Conservation (phyloP, 148 eudicot genomes). For the Fagopyrum tataricum region DNA sequence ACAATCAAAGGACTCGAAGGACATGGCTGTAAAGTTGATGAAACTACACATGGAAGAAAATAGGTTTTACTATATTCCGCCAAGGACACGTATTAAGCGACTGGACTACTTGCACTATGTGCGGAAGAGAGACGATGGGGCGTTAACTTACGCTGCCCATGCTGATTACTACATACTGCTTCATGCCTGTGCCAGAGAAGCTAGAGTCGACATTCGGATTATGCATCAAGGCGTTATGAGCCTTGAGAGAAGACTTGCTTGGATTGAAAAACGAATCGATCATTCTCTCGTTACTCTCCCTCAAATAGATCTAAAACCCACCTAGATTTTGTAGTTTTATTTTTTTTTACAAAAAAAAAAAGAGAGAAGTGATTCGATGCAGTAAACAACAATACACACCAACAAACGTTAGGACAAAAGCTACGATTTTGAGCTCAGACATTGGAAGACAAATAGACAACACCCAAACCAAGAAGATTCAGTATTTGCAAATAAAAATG, state of each 20-base stretch:
- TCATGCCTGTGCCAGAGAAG: constrained; percentile 67
- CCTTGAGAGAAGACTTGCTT: constrained; percentile 59
- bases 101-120: constrained; percentile 44
- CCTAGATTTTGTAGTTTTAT: too few species aligned
- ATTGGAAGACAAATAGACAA: too few species aligned
- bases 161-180: constrained; percentile 83
- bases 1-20: constrained; percentile 18
- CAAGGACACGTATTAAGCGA: constrained; percentile 51
- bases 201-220: constrained; percentile 53
- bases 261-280: constrained; percentile 64
- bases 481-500: too few species aligned
- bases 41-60: constrained; percentile 74
- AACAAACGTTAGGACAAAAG: too few species aligned
- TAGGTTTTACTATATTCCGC: constrained; percentile 65
- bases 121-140: constrained; percentile 52
- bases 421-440: too few species aligned
- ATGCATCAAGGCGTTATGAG: constrained; percentile 62
- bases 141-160: constrained; percentile 51
- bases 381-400: too few species aligned
- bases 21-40: constrained; percentile 35
- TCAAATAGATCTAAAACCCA: too few species aligned
- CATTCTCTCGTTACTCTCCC: too few species aligned
- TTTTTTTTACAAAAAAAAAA: too few species aligned
- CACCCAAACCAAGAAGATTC: too few species aligned
- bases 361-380: too few species aligned